A percentile compares a stretch with the other conserved stretches of the same genome.
Evolutionary conservation across 129 eudicot species (phyloP).

Genomic region (Chrysanthemum makinoi): DNA sequence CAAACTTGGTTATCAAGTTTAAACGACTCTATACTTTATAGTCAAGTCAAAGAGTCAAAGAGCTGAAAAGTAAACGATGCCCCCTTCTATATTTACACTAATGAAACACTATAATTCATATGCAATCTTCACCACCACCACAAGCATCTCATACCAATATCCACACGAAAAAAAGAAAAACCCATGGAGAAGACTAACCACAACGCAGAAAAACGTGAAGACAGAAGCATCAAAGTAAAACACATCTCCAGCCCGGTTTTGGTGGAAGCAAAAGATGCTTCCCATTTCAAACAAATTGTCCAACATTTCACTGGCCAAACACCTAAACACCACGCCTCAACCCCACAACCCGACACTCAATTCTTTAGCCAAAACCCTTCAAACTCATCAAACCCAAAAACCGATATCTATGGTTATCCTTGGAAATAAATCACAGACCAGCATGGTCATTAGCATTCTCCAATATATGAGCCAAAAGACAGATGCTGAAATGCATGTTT

Average conservation of each 20-base stretch:
- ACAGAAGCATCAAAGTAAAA: slow-evolving; percentile 33
- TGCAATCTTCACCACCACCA: too few species aligned
- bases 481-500: neutral
- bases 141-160: too few species aligned
- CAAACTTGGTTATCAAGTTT: too few species aligned
- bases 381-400: neutral
- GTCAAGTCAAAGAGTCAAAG: too few species aligned
- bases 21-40: too few species aligned
- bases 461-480: neutral
- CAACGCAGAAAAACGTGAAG: neutral
- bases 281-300: slow-evolving; percentile 37
- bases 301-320: slow-evolving; percentile 43
- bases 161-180: too few species aligned
- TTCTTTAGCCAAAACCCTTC: neutral
- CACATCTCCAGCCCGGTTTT: slow-evolving; percentile 42
- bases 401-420: neutral
- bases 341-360: neutral
- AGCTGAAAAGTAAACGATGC: too few species aligned
- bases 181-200: too few species aligned
- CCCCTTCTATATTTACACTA: too few species aligned
- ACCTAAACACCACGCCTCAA: neutral
- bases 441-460: neutral
- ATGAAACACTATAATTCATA: too few species aligned
- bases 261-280: slow-evolving; percentile 41
- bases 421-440: slow-evolving; percentile 10